These are phyloP conservation scores for Calendula officinalis DNA, from an alignment of 129 eudicot species.

Conservation along the genomic window DNA sequence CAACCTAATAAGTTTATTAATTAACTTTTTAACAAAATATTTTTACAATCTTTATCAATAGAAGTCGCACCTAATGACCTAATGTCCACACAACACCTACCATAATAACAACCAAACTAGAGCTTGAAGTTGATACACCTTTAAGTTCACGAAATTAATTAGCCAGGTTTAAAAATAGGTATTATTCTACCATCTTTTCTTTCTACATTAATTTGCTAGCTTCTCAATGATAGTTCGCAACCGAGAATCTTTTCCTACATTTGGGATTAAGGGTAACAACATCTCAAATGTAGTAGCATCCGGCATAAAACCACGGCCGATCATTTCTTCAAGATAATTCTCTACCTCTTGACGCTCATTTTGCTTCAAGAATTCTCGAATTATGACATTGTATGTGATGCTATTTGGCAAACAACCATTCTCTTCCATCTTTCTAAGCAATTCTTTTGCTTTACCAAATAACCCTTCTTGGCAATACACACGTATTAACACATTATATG, in stretches of 20 bases:
- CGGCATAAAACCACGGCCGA: constrained; percentile 25
- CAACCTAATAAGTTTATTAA: no score
- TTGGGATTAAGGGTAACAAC: constrained; percentile 12
- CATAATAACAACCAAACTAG: no score
- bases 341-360: constrained; percentile 19
- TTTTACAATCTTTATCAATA: no score
- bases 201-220: background rate
- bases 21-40: no score
- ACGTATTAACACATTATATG: constrained; percentile 24
- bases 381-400: constrained; percentile 25
- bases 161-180: background rate
- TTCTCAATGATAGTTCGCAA: constrained; percentile 14
- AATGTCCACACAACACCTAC: no score
- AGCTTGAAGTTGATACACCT: no score
- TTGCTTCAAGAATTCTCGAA: constrained; percentile 24
- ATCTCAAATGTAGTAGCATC: constrained; percentile 26
- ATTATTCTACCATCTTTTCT: background rate
- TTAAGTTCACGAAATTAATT: constrained; percentile 2
- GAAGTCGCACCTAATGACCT: no score
- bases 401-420: constrained; percentile 28
- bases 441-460: constrained; percentile 26
- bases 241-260: constrained; percentile 14
- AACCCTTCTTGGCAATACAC: constrained; percentile 24
- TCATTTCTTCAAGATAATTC: constrained; percentile 28
- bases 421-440: constrained; percentile 25